Base-by-base conservation (phyloP, 371 early-diverging fungal species). In the Lichtheimia ornata region DNA sequence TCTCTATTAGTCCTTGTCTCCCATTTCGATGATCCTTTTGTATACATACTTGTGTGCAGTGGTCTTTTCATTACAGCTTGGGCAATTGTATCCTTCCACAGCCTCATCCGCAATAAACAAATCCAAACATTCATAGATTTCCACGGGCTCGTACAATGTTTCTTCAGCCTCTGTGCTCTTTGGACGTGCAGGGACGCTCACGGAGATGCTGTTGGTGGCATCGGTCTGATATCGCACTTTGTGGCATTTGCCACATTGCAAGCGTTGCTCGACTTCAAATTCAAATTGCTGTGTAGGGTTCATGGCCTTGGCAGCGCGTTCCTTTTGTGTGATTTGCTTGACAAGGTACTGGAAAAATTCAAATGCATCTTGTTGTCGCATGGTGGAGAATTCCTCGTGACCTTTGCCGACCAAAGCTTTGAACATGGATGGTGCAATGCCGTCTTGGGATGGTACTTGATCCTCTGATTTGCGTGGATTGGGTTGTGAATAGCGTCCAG, bases 281-380 rank as follows among this genome's bases (percentile, higher is more conserved):
- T 92, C 83, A 73, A 96, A 97, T 3, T 84, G 71, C 3, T 72
- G 65, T 7, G 92, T 87, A 5, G 96, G 95, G 59, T 93, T 91
- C 15, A 58, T 53, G 14, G 41, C 62, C 69, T 63, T 71, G 35
- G 62, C 68, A 3, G 76, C 71, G 27, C 88, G 88, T 57, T 95
- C 94, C 53, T 87, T 88, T 67, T 91, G 87, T 56, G 90, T 82
- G 17, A 96, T 74, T 9, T 83, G 74, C 47, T 89, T 89, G 56
- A 84, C 64, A 43, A 97, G 64, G 58, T 91, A 88, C 65, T 90
- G 91, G 62, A 95, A 85, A 65, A 95, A 97, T 74, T 98, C 99
- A 72, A 87, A 94, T 0, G 97, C 96, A 71, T 98, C 99, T 83
- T 98, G 99, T 72, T 98, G 99, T 47, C 94, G 83, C 97, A 96